These are phyloP conservation scores for Sextonia rubra DNA, from an alignment of 164 flowering plant species.

Conservation along the genomic window DNA sequence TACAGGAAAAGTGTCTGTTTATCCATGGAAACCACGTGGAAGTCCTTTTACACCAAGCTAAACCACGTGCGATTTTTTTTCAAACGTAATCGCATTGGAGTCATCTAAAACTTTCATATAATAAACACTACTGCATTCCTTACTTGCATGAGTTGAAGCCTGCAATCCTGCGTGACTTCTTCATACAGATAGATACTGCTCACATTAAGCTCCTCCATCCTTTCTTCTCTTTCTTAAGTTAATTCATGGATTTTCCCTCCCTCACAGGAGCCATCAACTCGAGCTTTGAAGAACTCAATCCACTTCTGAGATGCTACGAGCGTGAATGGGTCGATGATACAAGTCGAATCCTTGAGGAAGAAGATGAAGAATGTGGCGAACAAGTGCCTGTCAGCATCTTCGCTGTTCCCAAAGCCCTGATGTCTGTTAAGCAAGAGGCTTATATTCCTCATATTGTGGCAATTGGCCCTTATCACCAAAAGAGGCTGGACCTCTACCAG, in stretches of 20 bases:
- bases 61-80: too few species aligned
- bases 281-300: neutral
- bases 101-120: too few species aligned
- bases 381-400: neutral
- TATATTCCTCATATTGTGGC: conserved; percentile 1
- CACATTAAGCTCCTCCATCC: neutral
- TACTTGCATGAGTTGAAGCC: neutral
- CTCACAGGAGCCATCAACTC: neutral
- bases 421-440: neutral
- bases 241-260: neutral
- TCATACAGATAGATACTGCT: too few species aligned
- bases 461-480: neutral
- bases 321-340: neutral
- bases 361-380: neutral
- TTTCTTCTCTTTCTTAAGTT: too few species aligned
- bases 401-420: neutral
- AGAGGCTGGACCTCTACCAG: conserved; percentile 6
- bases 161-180: neutral
- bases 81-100: too few species aligned
- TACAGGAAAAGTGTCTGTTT: too few species aligned
- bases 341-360: neutral
- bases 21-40: too few species aligned
- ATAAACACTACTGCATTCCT: neutral
- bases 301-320: neutral
- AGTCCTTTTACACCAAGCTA: too few species aligned